Evolutionary conservation across 306 rosid species (phyloP).

Genomic region (Luffa aegyptiaca): DNA sequence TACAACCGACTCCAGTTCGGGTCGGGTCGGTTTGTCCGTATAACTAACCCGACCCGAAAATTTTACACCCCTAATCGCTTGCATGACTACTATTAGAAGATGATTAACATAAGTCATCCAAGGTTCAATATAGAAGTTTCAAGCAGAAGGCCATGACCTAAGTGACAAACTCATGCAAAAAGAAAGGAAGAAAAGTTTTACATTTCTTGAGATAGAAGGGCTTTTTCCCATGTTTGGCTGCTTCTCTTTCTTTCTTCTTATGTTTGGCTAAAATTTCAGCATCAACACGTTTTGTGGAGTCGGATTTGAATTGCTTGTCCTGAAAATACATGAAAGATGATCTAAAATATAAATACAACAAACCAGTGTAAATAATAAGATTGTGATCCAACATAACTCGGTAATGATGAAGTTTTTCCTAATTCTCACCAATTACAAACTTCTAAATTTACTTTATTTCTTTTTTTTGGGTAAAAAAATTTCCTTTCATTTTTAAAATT

Average conservation of each 20-base stretch:
- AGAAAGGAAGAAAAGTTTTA: constrained; percentile 14
- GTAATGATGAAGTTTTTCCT: not conserved
- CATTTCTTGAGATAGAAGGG: constrained; percentile 66
- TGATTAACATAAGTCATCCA: not conserved
- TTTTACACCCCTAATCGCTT: too few species aligned
- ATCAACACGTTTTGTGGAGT: constrained; percentile 33
- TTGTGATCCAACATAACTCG: not conserved
- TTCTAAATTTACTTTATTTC: not conserved
- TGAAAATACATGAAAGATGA: constrained; percentile 18
- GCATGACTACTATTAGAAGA: not conserved
- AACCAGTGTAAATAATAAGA: not conserved
- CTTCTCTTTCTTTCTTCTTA: constrained; percentile 78
- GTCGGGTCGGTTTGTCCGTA: too few species aligned
- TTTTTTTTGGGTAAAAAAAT: not conserved
- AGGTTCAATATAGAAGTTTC: not conserved
- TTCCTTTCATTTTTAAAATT: not conserved
- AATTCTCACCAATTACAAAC: not conserved
- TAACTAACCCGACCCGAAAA: too few species aligned
- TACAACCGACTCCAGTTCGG: too few species aligned
- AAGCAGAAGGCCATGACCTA: not conserved
- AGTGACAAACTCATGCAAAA: not conserved
- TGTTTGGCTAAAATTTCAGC: constrained; percentile 42
- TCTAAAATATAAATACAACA: not conserved
- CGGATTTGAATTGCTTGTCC: constrained; percentile 55
- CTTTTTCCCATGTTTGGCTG: constrained; percentile 59